Evolutionary conservation across 768 basidiomycete species (phyloP).

Genomic region (Amanita rubescens): DNA sequence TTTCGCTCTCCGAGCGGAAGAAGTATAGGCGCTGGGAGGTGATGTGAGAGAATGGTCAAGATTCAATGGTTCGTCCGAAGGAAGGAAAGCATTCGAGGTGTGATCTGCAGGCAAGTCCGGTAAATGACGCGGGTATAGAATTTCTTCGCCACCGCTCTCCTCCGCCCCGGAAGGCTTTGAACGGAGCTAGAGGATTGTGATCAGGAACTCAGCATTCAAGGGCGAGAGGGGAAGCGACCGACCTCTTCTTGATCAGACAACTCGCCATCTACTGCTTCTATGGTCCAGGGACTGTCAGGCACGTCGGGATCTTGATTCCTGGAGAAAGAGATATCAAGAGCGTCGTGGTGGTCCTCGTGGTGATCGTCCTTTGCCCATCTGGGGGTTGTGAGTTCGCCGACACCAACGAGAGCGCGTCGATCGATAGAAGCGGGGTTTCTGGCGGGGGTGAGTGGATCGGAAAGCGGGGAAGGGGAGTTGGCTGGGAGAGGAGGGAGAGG

Average conservation of each 20-base stretch:
- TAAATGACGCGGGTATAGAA: slow-evolving; percentile 71
- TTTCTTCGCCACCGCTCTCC: slow-evolving; percentile 88
- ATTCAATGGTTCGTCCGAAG: slow-evolving; percentile 23
- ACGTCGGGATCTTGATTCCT: slow-evolving; percentile 37
- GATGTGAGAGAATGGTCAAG: slow-evolving; percentile 29
- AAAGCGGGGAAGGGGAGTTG: slow-evolving; percentile 32
- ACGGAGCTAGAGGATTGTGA: slow-evolving; percentile 32
- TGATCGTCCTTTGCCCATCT: slow-evolving; percentile 67
- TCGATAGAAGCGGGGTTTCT: slow-evolving; percentile 78
- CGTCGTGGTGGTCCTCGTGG: slow-evolving; percentile 30
- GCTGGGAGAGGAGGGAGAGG: slow-evolving; percentile 37
- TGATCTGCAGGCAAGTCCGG: slow-evolving; percentile 19
- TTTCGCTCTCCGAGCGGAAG: slow-evolving; percentile 48
- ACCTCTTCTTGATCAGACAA: slow-evolving; percentile 66
- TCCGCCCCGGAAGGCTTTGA: slow-evolving; percentile 61
- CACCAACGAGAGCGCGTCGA: slow-evolving; percentile 81
- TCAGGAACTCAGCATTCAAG: slow-evolving; percentile 8
- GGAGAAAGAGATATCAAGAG: slow-evolving; percentile 35
- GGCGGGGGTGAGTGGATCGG: slow-evolving; percentile 63
- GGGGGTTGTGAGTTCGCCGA: slow-evolving; percentile 95
- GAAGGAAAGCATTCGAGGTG: slow-evolving; percentile 22
- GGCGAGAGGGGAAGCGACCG: slow-evolving; percentile 16
- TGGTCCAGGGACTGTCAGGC: slow-evolving; percentile 84
- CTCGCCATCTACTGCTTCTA: slow-evolving; percentile 80
- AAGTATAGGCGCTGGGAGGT: slow-evolving; percentile 60